Evolutionary conservation across 2,329 filamentous ascomycete species (phyloP).

Genomic region (Ascochyta pisi): DNA sequence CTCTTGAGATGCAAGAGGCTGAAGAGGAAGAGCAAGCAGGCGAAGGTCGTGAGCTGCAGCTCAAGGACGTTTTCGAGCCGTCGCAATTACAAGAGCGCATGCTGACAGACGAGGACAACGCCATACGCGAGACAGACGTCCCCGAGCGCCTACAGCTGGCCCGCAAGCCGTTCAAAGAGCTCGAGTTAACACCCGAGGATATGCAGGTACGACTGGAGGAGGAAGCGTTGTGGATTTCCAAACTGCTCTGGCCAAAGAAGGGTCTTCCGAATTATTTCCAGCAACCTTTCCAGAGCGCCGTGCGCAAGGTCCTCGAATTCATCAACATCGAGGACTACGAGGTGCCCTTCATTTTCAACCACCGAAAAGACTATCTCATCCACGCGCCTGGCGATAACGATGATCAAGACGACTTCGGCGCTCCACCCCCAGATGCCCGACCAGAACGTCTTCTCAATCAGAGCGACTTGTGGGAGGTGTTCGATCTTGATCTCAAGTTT

Average conservation of each 20-base stretch:
- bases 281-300: conserved; percentile 82
- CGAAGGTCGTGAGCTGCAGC: conserved; percentile 83
- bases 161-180: conserved; percentile 83
- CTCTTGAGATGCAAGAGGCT: conserved; percentile 84
- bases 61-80: conserved; percentile 98
- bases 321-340: conserved; percentile 94
- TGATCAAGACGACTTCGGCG: conserved; percentile 67
- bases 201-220: conserved; percentile 69
- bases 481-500: conserved; percentile 95
- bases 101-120: conserved; percentile 92
- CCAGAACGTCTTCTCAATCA: conserved; percentile 91
- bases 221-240: conserved; percentile 90
- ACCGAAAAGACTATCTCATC: conserved; percentile 96
- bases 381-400: conserved; percentile 73
- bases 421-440: conserved; percentile 73
- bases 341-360: conserved; percentile 96
- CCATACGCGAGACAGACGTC: conserved; percentile 85
- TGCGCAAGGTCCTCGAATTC: conserved; percentile 92
- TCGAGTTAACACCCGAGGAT: conserved; percentile 81
- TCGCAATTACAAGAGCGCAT: conserved; percentile 93
- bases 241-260: conserved; percentile 89
- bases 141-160: conserved; percentile 95
- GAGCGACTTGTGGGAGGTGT: conserved; percentile 91
- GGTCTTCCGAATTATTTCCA: conserved; percentile 74
- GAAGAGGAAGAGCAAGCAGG: conserved; percentile 78